These are phyloP conservation scores for Pichia manshurica DNA, from an alignment of 805 yeast species.

Conservation along the genomic window DNA sequence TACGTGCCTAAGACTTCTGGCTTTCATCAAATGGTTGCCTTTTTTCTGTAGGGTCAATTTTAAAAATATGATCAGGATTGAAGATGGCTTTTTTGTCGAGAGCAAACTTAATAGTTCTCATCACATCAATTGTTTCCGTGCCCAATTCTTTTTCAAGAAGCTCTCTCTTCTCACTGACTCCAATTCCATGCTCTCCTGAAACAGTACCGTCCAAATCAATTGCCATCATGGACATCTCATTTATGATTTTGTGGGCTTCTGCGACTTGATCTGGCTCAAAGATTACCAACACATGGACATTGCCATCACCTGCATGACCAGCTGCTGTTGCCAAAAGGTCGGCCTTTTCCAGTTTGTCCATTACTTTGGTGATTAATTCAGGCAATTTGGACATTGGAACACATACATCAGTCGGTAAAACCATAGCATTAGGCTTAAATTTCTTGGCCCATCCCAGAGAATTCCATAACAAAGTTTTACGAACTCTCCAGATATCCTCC, in stretches of 20 bases:
- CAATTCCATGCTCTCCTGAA: conserved; percentile 86
- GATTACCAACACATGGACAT: conserved; percentile 63
- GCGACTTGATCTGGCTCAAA: conserved; percentile 47
- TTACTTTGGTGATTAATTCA: conserved; percentile 54
- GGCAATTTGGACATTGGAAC: conserved; percentile 72
- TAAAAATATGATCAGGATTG: conserved; percentile 77
- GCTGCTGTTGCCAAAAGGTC: conserved; percentile 54
- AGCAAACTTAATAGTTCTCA: conserved; percentile 69
- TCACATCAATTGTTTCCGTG: conserved; percentile 55
- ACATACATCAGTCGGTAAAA: conserved; percentile 79
- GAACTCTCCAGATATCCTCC: conserved; percentile 66
- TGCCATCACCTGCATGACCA: conserved; percentile 85
- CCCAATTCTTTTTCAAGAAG: conserved; percentile 62
- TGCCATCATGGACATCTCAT: conserved; percentile 60
- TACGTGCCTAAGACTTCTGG: no score
- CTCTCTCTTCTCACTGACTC: conserved; percentile 62
- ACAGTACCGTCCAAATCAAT: conserved; percentile 73
- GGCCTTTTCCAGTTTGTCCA: conserved; percentile 48
- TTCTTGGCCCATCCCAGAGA: conserved; percentile 59
- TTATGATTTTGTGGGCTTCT: conserved; percentile 44
- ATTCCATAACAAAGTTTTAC: conserved; percentile 66
- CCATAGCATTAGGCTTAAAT: conserved; percentile 36
- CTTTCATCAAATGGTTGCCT: conserved; percentile 21
- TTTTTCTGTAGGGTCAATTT: conserved; percentile 49
- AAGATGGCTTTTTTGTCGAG: conserved; percentile 67